Percentiles rank a stretch among this genome's conserved stretches.
Evolutionary conservation across 352 stramenopile species (phyloP).

Genomic region (Pythium folliculosum): DNA sequence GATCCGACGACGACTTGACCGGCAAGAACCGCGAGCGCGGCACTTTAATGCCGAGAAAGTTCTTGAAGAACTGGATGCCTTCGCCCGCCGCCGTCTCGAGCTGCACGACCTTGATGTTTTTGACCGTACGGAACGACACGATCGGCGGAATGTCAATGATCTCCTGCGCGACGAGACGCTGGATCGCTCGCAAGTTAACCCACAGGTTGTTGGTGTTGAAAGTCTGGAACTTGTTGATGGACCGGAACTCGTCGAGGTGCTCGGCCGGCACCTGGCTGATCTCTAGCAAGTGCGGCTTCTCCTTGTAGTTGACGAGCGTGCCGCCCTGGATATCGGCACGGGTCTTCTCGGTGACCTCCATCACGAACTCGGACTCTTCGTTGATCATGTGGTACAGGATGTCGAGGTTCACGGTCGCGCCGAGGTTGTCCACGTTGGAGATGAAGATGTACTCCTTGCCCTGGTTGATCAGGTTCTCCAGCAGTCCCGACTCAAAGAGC

Average conservation of each 20-base stretch:
- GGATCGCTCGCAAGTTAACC: constrained; percentile 97
- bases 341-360: constrained; percentile 97
- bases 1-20: constrained; percentile 99
- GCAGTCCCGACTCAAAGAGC: constrained; percentile 95
- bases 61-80: constrained; percentile 98
- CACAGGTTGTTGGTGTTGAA: constrained; percentile 99
- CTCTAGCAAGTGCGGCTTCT: constrained; percentile 96
- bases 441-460: constrained; percentile 99
- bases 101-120: constrained; percentile 94
- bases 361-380: constrained; percentile 97
- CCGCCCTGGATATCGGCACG: constrained; percentile 91
- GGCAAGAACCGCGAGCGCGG: constrained; percentile 96
- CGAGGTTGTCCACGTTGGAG: constrained; percentile 99
- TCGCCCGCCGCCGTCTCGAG: constrained; percentile 97
- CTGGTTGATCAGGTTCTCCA: constrained; percentile 95
- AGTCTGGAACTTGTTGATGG: constrained; percentile 95
- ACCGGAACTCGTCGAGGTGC: constrained; percentile 94
- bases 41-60: constrained; percentile 96
- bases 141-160: constrained; percentile 98
- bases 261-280: constrained; percentile 95
- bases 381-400: constrained; percentile 99
- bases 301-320: constrained; percentile 89
- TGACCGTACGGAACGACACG: constrained; percentile 93
- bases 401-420: constrained; percentile 96
- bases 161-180: constrained; percentile 94